phyloP scores from a whole-genome alignment of 2,329 filamentous ascomycete species.

The Elsinoe batatas region DNA sequence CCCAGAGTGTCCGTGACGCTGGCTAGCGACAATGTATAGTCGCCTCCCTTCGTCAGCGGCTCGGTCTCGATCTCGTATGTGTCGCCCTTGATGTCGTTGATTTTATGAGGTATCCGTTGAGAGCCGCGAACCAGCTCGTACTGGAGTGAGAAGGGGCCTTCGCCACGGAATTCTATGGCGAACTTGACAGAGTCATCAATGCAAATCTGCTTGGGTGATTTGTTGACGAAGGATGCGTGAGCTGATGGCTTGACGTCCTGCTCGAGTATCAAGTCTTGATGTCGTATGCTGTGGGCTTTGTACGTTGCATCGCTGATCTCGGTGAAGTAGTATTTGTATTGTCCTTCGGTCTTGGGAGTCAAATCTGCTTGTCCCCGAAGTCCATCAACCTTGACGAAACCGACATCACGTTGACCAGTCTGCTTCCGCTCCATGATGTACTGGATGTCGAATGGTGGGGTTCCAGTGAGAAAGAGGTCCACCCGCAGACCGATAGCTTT shows the following conservation, averaged over 20 bases:
- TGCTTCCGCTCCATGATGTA: conserved; percentile 61
- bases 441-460: conserved; percentile 75
- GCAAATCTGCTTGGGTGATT: conserved; percentile 57
- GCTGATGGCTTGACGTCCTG: conserved; percentile 92
- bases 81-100: conserved; percentile 52
- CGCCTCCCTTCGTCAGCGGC: conserved; percentile 66
- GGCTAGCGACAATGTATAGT: conserved; percentile 78
- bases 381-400: conserved; percentile 52
- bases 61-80: conserved; percentile 66
- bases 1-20: conserved; percentile 77
- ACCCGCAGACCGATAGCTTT: conserved; percentile 86
- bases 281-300: conserved; percentile 51
- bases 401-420: conserved; percentile 40
- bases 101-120: conserved; percentile 61
- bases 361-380: conserved; percentile 78
- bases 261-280: conserved; percentile 57
- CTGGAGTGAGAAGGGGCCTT: conserved; percentile 78
- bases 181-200: conserved; percentile 72
- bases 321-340: conserved; percentile 77
- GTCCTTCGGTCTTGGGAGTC: conserved; percentile 68
- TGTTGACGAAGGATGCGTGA: conserved; percentile 58
- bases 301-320: conserved; percentile 79
- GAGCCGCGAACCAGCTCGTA: conserved; percentile 90
- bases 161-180: conserved; percentile 65
- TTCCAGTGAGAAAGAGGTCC: conserved; percentile 81